These are phyloP conservation scores for Sporobolomyces roseus DNA, from an alignment of 768 basidiomycete genomes.

Conservation along the genomic window DNA sequence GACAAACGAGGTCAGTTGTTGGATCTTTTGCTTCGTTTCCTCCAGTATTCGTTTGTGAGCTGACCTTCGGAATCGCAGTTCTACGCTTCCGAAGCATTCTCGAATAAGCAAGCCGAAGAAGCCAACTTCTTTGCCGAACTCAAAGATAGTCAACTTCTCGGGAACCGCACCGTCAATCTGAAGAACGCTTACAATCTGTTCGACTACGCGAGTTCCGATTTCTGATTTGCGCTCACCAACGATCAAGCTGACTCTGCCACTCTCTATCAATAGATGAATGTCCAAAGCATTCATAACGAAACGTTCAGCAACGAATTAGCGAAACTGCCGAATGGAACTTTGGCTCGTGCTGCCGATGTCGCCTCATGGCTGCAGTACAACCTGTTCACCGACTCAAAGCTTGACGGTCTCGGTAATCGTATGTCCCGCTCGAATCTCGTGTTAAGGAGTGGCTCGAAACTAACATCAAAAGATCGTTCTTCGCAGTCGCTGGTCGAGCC, in stretches of 20 bases:
- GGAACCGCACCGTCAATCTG: slow-evolving; percentile 37
- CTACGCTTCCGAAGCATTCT: slow-evolving; percentile 54
- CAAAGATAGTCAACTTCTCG: slow-evolving; percentile 33
- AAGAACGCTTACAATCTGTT: slow-evolving; percentile 44
- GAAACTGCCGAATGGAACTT: slow-evolving; percentile 56
- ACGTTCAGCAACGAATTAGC: slow-evolving; percentile 73
- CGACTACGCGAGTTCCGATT: slow-evolving; percentile 21
- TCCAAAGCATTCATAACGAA: slow-evolving; percentile 73
- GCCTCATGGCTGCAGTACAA: slow-evolving; percentile 72
- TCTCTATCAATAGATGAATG: slow-evolving; percentile 57
- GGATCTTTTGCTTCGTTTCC: no score
- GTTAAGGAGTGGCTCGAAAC: no score
- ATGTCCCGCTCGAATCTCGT: slow-evolving; percentile 43
- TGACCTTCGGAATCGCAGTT: slow-evolving; percentile 49
- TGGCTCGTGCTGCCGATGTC: slow-evolving; percentile 68
- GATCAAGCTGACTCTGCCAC: no score
- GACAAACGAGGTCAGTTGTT: slow-evolving; percentile 52
- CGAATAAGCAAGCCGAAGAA: slow-evolving; percentile 19
- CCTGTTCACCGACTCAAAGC: slow-evolving; percentile 61
- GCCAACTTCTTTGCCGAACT: slow-evolving; percentile 36
- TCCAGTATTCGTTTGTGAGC: no score
- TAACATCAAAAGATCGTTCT: background rate
- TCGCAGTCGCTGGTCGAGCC: slow-evolving; percentile 73
- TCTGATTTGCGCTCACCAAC: no score
- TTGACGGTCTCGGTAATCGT: slow-evolving; percentile 72